Conservation (phyloP, 306 rosid genomes). For the Mimosa pudica region DNA sequence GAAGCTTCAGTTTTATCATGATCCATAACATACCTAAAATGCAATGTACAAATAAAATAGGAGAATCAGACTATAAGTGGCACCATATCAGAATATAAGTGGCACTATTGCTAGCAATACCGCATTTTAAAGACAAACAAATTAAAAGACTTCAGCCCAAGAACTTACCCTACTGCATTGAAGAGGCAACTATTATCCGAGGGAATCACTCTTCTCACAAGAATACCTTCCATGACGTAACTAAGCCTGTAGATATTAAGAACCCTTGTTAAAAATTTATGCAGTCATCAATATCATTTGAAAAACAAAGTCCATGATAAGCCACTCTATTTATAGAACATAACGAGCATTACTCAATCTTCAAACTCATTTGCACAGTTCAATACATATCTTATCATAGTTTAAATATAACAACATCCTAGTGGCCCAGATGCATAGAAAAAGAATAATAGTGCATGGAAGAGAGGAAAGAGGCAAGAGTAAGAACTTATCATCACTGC, state of each 20-base stretch:
- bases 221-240: constrained; percentile 54
- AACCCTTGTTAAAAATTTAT: neutral
- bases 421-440: neutral
- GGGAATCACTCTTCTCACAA: constrained; percentile 70
- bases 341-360: neutral
- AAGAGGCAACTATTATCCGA: constrained; percentile 93
- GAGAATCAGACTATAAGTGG: constrained; percentile 11
- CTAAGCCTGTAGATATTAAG: constrained; percentile 36
- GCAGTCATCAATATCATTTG: neutral
- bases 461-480: neutral
- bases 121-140: neutral
- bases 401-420: neutral
- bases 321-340: neutral
- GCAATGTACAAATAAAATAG: constrained; percentile 18
- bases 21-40: constrained; percentile 85
- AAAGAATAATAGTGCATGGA: neutral
- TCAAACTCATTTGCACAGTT: neutral
- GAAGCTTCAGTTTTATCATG: constrained; percentile 73
- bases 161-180: constrained; percentile 89
- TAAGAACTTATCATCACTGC: neutral
- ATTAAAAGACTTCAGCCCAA: neutral
- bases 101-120: constrained; percentile 8
- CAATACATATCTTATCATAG: neutral
- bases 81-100: constrained; percentile 18
- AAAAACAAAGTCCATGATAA: neutral